phyloP scores from a whole-genome alignment of 2,329 filamentous ascomycete species.

The Xylariomycetidae sp. region DNA sequence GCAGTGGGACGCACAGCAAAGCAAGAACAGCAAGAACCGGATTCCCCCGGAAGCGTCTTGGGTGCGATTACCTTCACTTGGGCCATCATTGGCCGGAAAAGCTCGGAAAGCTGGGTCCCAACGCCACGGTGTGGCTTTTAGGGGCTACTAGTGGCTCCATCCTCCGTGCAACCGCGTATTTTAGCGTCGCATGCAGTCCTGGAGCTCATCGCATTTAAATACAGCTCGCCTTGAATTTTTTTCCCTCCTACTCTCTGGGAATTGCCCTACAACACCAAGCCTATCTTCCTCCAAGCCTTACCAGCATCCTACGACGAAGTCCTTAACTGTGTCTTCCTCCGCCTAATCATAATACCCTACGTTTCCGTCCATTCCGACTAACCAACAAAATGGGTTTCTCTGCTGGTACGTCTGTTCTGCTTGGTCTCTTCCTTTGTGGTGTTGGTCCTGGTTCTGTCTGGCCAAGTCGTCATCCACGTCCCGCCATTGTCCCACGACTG shows the following conservation, averaged over 20 bases:
- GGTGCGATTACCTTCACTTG: slow-evolving; percentile 14
- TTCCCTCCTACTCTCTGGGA: no score
- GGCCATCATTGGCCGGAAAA: slow-evolving; percentile 42
- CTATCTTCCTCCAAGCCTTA: slow-evolving; percentile 1
- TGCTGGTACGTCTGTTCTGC: slow-evolving; percentile 35
- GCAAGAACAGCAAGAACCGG: no score
- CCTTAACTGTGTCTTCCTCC: slow-evolving; percentile 1
- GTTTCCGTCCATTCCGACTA: slow-evolving; percentile 5
- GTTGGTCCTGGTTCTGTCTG: no score
- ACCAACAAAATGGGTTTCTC: slow-evolving; percentile 38
- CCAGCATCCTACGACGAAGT: slow-evolving; percentile 5
- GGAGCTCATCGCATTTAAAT: slow-evolving; percentile 28
- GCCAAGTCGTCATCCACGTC: no score
- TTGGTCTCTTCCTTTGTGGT: slow-evolving; percentile 10
- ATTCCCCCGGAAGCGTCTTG: slow-evolving; percentile 23
- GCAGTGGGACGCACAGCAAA: slow-evolving; percentile 5
- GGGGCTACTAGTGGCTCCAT: no score
- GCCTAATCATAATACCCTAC: slow-evolving; percentile 19
- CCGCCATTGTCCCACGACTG: slow-evolving; percentile 21
- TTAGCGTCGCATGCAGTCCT: slow-evolving; percentile 11
- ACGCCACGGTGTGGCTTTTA: slow-evolving; percentile 29
- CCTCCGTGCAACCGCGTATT: slow-evolving; percentile 5
- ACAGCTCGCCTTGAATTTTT: slow-evolving; percentile 21
- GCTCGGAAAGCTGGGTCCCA: slow-evolving; percentile 13
- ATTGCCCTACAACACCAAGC: no score